A percentile compares a stretch with the other conserved stretches of the same genome.
Evolutionary conservation across 441 rosid species (phyloP).

Genomic region (Corymbia calophylla): DNA sequence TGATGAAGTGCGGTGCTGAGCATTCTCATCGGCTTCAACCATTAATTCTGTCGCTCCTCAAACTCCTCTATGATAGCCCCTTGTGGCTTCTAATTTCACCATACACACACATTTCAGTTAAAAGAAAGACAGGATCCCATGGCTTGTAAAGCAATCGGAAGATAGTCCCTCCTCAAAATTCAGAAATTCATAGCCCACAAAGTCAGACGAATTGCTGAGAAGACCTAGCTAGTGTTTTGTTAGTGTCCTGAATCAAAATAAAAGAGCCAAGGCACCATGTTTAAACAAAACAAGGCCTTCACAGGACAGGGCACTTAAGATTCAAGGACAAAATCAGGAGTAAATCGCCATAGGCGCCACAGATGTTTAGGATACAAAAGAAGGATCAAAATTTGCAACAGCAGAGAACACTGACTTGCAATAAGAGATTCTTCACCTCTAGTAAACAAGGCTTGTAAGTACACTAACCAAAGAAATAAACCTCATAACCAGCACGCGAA

Average conservation of each 20-base stretch:
- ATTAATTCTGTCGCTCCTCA: neutral
- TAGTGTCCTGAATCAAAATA: neutral
- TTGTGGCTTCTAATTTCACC: neutral
- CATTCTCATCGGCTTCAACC: neutral
- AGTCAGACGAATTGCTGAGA: neutral
- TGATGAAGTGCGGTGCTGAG: neutral
- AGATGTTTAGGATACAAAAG: neutral
- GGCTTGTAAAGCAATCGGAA: neutral
- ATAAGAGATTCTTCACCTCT: neutral
- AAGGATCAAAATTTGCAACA: neutral
- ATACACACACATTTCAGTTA: neutral
- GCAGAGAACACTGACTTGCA: neutral
- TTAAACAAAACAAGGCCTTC: neutral
- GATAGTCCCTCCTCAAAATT: neutral
- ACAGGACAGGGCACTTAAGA: neutral
- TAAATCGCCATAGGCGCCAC: neutral
- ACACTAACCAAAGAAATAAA: neutral
- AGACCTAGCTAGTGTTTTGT: neutral
- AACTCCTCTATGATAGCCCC: neutral
- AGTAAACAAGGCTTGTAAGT: neutral
- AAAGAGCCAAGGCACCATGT: neutral
- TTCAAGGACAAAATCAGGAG: neutral
- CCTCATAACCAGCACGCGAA: neutral
- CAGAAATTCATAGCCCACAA: neutral
- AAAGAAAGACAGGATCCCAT: neutral